These are phyloP conservation scores for Populus davidiana DNA, from an alignment of 345 rosid genomes.

Conservation along the genomic window DNA sequence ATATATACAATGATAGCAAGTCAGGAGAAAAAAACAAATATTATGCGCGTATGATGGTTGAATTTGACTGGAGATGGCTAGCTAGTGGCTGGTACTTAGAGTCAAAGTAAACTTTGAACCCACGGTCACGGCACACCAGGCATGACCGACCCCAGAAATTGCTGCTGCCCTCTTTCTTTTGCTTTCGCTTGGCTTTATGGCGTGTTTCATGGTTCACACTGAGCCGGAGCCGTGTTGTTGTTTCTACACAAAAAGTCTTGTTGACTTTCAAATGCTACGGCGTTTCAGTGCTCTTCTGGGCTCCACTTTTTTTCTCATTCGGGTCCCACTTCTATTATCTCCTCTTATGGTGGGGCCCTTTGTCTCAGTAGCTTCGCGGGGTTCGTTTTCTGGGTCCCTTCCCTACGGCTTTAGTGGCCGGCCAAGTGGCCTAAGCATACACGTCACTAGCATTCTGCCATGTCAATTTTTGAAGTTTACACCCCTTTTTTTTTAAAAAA, in stretches of 20 bases:
- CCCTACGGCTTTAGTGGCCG: background rate
- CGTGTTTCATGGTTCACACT: background rate
- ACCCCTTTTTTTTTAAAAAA: too few relatives aligned
- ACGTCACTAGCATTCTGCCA: background rate
- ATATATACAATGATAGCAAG: background rate
- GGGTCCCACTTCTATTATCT: background rate
- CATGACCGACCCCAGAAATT: slow-evolving; percentile 13
- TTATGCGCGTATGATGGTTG: background rate
- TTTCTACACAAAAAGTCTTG: background rate
- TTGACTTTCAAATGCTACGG: background rate
- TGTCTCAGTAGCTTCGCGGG: background rate
- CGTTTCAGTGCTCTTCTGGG: background rate
- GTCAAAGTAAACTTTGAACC: slow-evolving; percentile 19
- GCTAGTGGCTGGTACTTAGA: background rate
- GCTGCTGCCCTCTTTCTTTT: background rate
- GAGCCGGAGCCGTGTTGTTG: background rate
- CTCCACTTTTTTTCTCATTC: background rate
- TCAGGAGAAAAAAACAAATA: background rate
- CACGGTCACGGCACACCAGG: slow-evolving; percentile 22
- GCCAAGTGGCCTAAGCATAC: background rate
- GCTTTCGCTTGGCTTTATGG: background rate
- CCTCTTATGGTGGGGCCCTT: background rate
- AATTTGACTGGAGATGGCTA: slow-evolving; percentile 4
- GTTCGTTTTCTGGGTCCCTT: background rate
- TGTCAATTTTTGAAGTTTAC: background rate